phyloP scores from a whole-genome alignment of 2,329 filamentous ascomycete genomes.

The Magnaporthales sp. region DNA sequence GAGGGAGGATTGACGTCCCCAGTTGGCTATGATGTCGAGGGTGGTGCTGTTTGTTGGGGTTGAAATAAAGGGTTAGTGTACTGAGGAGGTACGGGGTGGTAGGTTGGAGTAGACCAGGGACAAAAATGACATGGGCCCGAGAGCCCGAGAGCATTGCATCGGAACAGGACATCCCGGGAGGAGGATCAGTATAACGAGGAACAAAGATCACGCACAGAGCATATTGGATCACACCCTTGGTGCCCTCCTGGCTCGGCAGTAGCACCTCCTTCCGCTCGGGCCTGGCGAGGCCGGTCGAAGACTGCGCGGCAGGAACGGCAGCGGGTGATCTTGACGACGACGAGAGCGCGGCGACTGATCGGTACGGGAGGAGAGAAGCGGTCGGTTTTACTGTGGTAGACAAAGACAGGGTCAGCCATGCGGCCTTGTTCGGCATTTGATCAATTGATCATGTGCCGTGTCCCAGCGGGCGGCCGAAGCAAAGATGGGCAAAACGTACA shows the following conservation, averaged over 20 bases:
- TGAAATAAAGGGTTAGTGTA: not conserved
- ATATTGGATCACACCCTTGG: constrained; percentile 76
- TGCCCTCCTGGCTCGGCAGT: constrained; percentile 68
- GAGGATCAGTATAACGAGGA: not conserved
- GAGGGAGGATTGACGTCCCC: constrained; percentile 74
- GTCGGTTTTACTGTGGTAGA: constrained; percentile 5
- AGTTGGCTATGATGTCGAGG: constrained; percentile 72
- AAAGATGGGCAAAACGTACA: not conserved
- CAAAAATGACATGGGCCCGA: not conserved
- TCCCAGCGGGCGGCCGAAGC: constrained; percentile 18
- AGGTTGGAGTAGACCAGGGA: not conserved
- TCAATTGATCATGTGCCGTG: not conserved
- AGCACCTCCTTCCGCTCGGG: constrained; percentile 61
- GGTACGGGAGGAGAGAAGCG: constrained; percentile 35
- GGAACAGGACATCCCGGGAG: not conserved
- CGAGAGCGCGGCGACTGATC: constrained; percentile 56
- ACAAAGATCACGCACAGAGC: constrained; percentile 60
- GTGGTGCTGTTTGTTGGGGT: constrained; percentile 48
- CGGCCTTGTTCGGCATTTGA: not conserved
- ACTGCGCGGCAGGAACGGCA: constrained; percentile 39
- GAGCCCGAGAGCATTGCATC: not conserved
- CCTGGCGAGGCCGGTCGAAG: constrained; percentile 40
- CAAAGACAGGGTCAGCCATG: not conserved
- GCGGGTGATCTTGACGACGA: constrained; percentile 57
- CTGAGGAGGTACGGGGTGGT: not conserved